phyloP scores from a whole-genome alignment of 768 basidiomycete species.

The Tephrocybe sp. region DNA sequence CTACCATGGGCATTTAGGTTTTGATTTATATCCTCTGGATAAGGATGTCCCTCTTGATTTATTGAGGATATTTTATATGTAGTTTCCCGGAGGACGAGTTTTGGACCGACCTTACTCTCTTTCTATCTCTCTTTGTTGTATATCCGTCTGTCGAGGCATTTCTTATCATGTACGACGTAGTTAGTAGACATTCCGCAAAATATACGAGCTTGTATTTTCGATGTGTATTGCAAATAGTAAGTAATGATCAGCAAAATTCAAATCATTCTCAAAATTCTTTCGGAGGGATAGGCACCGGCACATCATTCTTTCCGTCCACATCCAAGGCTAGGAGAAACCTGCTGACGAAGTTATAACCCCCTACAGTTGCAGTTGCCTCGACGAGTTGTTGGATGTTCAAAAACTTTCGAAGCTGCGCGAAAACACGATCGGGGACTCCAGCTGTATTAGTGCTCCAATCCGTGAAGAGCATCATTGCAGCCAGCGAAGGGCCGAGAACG shows the following conservation, averaged over 20 bases:
- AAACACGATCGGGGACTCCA: constrained; percentile 22
- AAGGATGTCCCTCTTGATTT: constrained; percentile 9
- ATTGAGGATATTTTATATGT: constrained; percentile 15
- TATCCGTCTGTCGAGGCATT: background rate
- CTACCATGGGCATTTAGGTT: constrained; percentile 36
- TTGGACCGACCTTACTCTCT: background rate
- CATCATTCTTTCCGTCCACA: constrained; percentile 27
- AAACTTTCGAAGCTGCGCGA: constrained; percentile 20
- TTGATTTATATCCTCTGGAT: background rate
- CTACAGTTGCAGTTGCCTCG: constrained; percentile 26
- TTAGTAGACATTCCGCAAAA: constrained; percentile 6
- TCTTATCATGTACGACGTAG: constrained; percentile 8
- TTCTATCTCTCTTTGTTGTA: constrained; percentile 9
- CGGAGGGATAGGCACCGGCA: constrained; percentile 24
- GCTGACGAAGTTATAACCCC: constrained; percentile 29
- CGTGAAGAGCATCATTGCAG: constrained; percentile 25
- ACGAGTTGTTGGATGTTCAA: constrained; percentile 25
- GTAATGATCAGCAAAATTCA: constrained; percentile 10
- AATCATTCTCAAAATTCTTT: no score
- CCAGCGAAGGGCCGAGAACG: constrained; percentile 21
- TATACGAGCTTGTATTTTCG: background rate
- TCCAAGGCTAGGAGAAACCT: constrained; percentile 26
- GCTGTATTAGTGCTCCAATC: constrained; percentile 27
- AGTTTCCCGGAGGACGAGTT: constrained; percentile 3
- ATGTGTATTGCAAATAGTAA: no score